phyloP scores from a whole-genome alignment of 805 yeast genomes.

The Candida jianshihensis region DNA sequence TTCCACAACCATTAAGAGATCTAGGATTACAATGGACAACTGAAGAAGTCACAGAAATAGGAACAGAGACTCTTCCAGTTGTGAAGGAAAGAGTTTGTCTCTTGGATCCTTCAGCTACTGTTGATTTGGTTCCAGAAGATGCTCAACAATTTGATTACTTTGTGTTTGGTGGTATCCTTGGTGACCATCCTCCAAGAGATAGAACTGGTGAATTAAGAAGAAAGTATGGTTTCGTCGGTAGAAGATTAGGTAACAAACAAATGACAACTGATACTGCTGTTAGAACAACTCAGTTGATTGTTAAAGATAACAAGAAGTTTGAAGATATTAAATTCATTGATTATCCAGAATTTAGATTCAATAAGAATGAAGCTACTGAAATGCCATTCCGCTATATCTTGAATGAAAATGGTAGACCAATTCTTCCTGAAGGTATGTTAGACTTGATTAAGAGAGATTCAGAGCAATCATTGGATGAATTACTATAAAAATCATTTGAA shows the following conservation, averaged over 20 bases:
- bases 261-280: slow-evolving; percentile 99
- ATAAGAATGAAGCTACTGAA: slow-evolving; percentile 85
- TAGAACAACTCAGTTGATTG: slow-evolving; percentile 77
- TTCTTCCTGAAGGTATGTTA: slow-evolving; percentile 88
- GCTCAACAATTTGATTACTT: slow-evolving; percentile 67
- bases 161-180: slow-evolving; percentile 93
- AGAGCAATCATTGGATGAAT: slow-evolving; percentile 73
- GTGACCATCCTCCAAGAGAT: slow-evolving; percentile 88
- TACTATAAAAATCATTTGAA: slow-evolving; percentile 20
- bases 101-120: slow-evolving; percentile 80
- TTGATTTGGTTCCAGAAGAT: slow-evolving; percentile 71
- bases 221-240: slow-evolving; percentile 79
- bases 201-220: slow-evolving; percentile 82
- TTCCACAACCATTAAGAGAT: slow-evolving; percentile 53
- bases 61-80: slow-evolving; percentile 28
- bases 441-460: slow-evolving; percentile 80
- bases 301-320: slow-evolving; percentile 50
- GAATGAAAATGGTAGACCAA: slow-evolving; percentile 59
- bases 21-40: slow-evolving; percentile 80
- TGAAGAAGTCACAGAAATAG: slow-evolving; percentile 50
- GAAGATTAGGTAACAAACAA: slow-evolving; percentile 80
- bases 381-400: slow-evolving; percentile 94
- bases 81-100: slow-evolving; percentile 63
- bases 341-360: slow-evolving; percentile 88
- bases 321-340: slow-evolving; percentile 80